phyloP scores from a whole-genome alignment of 441 rosid genomes.

The Populus hybrid region DNA sequence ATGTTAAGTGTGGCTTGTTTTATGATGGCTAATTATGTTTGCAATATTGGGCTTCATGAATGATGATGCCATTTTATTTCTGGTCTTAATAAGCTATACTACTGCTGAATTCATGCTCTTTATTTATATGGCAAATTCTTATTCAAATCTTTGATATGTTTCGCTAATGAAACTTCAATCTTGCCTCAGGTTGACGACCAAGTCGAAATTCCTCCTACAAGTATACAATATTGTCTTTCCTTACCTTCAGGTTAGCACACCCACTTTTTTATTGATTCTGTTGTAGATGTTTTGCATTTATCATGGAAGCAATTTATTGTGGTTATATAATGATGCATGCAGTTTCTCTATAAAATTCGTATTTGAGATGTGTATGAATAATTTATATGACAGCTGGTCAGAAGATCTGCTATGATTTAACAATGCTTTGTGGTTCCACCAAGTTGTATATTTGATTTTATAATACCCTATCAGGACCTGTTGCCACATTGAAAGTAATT shows the following conservation, averaged over 20 bases:
- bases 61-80: background rate
- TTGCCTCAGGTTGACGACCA: conserved; percentile 51
- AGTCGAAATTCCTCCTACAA: conserved; percentile 48
- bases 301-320: background rate
- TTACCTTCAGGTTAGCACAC: conserved; percentile 60
- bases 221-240: conserved; percentile 48
- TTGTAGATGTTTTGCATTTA: background rate
- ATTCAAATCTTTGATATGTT: conserved; percentile 1
- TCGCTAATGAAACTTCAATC: conserved; percentile 13
- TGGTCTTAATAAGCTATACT: background rate
- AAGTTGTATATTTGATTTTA: no score
- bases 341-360: background rate
- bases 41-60: background rate
- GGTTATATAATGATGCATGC: background rate
- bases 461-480: no score
- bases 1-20: background rate
- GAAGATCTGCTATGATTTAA: background rate
- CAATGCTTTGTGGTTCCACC: no score
- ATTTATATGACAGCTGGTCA: background rate
- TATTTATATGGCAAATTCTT: background rate
- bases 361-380: background rate
- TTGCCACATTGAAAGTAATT: no score
- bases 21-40: background rate
- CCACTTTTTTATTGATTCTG: background rate
- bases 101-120: background rate